These are phyloP conservation scores for Suillus decipiens DNA, from an alignment of 768 basidiomycete genomes.

Conservation along the genomic window DNA sequence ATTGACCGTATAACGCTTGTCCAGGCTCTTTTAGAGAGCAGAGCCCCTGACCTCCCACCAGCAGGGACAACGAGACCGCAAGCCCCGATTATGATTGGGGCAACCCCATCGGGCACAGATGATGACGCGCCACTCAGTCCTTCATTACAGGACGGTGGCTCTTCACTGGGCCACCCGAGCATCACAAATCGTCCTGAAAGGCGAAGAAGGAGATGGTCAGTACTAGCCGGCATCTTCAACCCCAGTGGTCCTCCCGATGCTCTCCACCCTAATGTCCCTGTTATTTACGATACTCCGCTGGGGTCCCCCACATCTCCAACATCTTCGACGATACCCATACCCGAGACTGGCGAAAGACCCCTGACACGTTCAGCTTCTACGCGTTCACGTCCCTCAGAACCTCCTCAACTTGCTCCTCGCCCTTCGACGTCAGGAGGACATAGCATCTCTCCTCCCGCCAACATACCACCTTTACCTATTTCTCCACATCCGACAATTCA, in stretches of 20 bases:
- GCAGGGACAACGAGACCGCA: constrained; percentile 65
- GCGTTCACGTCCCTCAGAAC: constrained; percentile 18
- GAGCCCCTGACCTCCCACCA: constrained; percentile 74
- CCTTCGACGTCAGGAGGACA: constrained; percentile 38
- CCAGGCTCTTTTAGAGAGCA: constrained; percentile 77
- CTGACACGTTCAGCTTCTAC: constrained; percentile 30
- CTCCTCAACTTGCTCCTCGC: constrained; percentile 21
- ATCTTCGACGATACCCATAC: constrained; percentile 20
- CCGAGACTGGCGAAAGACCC: constrained; percentile 20
- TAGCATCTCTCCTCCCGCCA: constrained; percentile 26
- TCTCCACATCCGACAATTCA: constrained; percentile 36
- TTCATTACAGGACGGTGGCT: constrained; percentile 47
- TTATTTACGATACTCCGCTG: constrained; percentile 18
- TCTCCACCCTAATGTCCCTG: constrained; percentile 29
- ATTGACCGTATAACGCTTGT: constrained; percentile 70
- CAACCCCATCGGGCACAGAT: constrained; percentile 44
- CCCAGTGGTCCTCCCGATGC: constrained; percentile 26
- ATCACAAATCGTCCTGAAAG: constrained; percentile 36
- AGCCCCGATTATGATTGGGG: constrained; percentile 63
- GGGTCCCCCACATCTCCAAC: constrained; percentile 21
- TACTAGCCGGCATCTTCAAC: constrained; percentile 51
- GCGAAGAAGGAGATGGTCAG: constrained; percentile 71
- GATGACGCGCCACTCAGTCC: constrained; percentile 47
- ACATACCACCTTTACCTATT: constrained; percentile 23
- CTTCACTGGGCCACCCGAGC: constrained; percentile 32